Base-by-base conservation (phyloP, 2,329 filamentous ascomycete species). In the Tolypocladium guangdongense region DNA sequence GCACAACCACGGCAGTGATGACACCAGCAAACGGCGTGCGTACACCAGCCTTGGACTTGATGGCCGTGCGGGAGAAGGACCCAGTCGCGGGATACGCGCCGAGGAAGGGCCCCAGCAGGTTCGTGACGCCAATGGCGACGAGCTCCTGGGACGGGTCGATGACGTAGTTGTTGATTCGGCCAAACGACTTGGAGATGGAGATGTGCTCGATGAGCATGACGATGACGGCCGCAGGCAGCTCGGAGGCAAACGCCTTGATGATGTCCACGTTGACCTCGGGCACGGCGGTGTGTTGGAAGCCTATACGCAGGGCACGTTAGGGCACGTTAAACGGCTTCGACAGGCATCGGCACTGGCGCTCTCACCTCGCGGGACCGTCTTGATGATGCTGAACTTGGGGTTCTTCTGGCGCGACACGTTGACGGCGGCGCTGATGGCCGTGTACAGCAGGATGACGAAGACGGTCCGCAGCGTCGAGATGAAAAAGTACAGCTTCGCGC, bases 11-110 rank as follows among this genome's bases (percentile, higher is more conserved):
- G 1, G 86, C 90, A 12, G 90, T 95, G 57, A 95, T 89, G 48
- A 92, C 80, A 75, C 90, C 90, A 36, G 88, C 90, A 53, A 95
- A 82, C 1, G 90, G 90, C 5, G 89, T 95, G 43, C 90, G 84
- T 2, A 95, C 90, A 65, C 90, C 90, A 52, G 90, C 88, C 72
- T 95, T 95, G n/a, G 90, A 88, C 70, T 95, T 95, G 74, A 96
- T 95, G 50, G 90, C 90, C 24, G 90, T 95, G 56, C 90, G 83
- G 8, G 88, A 92, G 75, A 96, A 96, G 2, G 90, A 95, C 7
- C 90, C 90, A 12, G 90, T 96, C 0, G 88, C 87, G 4, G 90
- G 88, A 61, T 95, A 96, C 2, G 77, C 89, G 51, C 90, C 87
- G 1, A 92, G 74, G 74, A 93, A 92, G 11, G 88, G 84, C 20